A percentile compares a stretch with the other conserved stretches of the same genome.
Evolutionary conservation across 192 early-diverging fungal species (phyloP).

Genomic region (Coemansia sp.): DNA sequence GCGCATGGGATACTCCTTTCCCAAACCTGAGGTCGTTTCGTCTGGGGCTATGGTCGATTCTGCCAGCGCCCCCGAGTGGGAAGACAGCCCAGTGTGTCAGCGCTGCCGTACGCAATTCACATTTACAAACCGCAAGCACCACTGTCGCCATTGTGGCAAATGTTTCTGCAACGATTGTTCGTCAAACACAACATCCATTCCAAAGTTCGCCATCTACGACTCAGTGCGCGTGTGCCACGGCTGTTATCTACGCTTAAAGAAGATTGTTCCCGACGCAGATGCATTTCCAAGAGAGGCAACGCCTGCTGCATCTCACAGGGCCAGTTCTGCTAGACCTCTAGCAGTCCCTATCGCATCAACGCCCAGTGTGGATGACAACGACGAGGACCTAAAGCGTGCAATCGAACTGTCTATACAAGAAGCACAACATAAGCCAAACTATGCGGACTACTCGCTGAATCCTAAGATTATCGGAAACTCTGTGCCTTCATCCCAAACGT

Average conservation of each 20-base stretch:
- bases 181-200: slow-evolving; percentile 79
- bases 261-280: slow-evolving; percentile 47
- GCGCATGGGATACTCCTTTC: slow-evolving; percentile 68
- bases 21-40: slow-evolving; percentile 63
- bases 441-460: slow-evolving; percentile 39
- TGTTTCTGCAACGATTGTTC: slow-evolving; percentile 95
- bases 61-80: slow-evolving; percentile 93
- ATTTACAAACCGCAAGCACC: slow-evolving; percentile 95
- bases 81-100: slow-evolving; percentile 90
- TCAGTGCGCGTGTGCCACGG: slow-evolving; percentile 95
- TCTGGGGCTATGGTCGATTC: slow-evolving; percentile 79
- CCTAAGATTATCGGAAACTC: slow-evolving; percentile 3
- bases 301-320: slow-evolving; percentile 9
- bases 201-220: slow-evolving; percentile 83
- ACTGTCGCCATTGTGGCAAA: slow-evolving; percentile 95
- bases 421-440: slow-evolving; percentile 51
- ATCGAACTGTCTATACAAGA: slow-evolving; percentile 88
- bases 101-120: slow-evolving; percentile 93
- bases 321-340: not conserved
- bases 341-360: slow-evolving; percentile 10
- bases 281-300: slow-evolving; percentile 6
- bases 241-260: slow-evolving; percentile 78
- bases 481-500: not conserved
- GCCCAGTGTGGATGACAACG: slow-evolving; percentile 61
- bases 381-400: slow-evolving; percentile 89